A percentile compares a stretch with the other conserved stretches of the same genome.
phyloP scores from a whole-genome alignment of 345 rosid species.

The Nephelium lappaceum region DNA sequence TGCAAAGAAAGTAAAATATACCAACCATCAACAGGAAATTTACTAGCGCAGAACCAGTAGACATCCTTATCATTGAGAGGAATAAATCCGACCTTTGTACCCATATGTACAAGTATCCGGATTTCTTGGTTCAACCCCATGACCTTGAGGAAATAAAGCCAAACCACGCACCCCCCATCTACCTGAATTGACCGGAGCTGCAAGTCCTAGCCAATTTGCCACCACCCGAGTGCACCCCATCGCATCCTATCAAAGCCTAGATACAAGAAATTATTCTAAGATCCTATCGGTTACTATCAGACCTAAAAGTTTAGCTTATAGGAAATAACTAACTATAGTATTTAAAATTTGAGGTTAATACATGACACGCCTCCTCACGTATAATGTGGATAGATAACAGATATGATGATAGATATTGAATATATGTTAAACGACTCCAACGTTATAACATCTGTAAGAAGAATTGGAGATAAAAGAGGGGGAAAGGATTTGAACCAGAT shows the following conservation, averaged over 20 bases:
- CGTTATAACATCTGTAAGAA: too few species aligned
- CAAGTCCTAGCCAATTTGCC: slow-evolving; percentile 35
- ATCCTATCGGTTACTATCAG: too few species aligned
- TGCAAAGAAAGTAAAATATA: neutral
- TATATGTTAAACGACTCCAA: too few species aligned
- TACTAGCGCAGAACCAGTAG: slow-evolving; percentile 26
- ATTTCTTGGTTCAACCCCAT: slow-evolving; percentile 20
- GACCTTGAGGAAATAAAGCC: slow-evolving; percentile 37
- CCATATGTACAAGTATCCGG: slow-evolving; percentile 27
- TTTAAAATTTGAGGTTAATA: too few species aligned
- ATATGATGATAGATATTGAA: too few species aligned
- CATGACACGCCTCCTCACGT: too few species aligned
- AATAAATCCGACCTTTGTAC: slow-evolving; percentile 34
- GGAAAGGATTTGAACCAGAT: too few species aligned
- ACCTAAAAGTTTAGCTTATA: too few species aligned
- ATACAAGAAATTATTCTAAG: too few species aligned
- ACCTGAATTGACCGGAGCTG: slow-evolving; percentile 29
- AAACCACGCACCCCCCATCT: slow-evolving; percentile 39
- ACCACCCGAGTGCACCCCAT: slow-evolving; percentile 34
- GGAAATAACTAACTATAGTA: too few species aligned
- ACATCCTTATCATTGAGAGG: slow-evolving; percentile 37
- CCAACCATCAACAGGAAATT: slow-evolving; percentile 23
- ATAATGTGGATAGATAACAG: too few species aligned
- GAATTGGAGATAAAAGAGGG: too few species aligned
- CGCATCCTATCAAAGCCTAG: slow-evolving; percentile 46